Base-by-base conservation (phyloP, 768 basidiomycete genomes). In the Lactifluus volemus region DNA sequence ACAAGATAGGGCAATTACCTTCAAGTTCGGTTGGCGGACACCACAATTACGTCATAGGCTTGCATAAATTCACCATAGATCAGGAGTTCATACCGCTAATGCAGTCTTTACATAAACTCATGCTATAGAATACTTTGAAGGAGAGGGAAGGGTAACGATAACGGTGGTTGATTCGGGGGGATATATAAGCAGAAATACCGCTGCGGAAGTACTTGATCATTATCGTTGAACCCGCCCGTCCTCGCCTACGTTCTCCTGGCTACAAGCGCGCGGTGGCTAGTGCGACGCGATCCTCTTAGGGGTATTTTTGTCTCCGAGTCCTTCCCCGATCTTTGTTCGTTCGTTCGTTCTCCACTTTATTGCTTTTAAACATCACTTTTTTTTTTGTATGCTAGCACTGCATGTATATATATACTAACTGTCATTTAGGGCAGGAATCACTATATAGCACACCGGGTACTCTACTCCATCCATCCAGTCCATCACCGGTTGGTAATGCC, bases 101-200 rank as follows among this genome's bases (percentile, higher is more conserved):
- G 59, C 84, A 86, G 66, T 85, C 69, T 60, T 76, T 72, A 72
- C 83, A 83, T 60, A 82, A 73, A 70, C 78, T 78, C 82, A 83
- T 82, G 51, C 17, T 50, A 30, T 29, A 21, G 29, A 34, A 34
- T 3, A 11, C 19, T 29, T 21, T 19, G 39, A 15, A 47, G 41
- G 30, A 30, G 29, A 14, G 25, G 39, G 49, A 8, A 9, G 25
- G 19, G 15, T 25, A 25, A 34, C 30, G 58, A 29, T n/a, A 41
- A 17, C 25, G 25, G 25, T 25, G 25, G 25, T 25, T 29, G 29
- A 59, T 14, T 19, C 25, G 32, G 44, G 38, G 5, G 19, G 36
- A 42, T 36, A 10, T 17, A 38, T 12, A 38, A n/a, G 29, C 41
- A 53, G 53, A 63, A 38, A 58, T 62, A 62, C 44, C 21, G 25